phyloP scores from a whole-genome alignment of 78 protist genomes.

The Planoprotostelium fungivorum region DNA sequence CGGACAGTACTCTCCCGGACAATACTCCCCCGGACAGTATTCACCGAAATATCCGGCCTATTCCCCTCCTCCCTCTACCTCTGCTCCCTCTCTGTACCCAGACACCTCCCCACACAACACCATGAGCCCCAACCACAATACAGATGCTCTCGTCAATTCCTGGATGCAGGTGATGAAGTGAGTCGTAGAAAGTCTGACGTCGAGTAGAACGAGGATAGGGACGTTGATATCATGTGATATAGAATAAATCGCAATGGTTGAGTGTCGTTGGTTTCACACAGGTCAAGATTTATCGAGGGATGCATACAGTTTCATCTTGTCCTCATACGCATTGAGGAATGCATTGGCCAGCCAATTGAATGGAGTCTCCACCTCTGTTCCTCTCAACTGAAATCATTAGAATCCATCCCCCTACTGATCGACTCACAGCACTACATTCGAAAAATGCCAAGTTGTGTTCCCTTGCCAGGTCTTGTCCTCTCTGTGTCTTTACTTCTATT shows the following conservation, averaged over 20 bases:
- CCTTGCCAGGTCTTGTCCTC: background rate
- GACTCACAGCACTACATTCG: background rate
- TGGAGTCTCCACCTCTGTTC: background rate
- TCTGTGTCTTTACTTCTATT: background rate
- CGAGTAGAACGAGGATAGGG: too few relatives aligned
- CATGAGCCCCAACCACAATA: too few relatives aligned
- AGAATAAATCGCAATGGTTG: too few relatives aligned
- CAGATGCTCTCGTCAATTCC: too few relatives aligned
- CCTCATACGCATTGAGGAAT: background rate
- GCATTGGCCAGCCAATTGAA: background rate
- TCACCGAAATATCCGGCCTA: background rate
- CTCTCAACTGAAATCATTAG: background rate
- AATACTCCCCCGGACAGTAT: background rate
- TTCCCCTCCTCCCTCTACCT: too few relatives aligned
- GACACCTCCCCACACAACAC: too few relatives aligned
- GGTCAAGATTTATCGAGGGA: background rate
- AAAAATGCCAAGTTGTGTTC: background rate
- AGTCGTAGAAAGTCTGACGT: too few relatives aligned
- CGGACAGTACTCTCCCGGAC: background rate
- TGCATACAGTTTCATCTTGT: background rate
- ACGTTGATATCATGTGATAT: too few relatives aligned
- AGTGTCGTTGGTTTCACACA: too few relatives aligned
- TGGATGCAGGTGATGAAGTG: too few relatives aligned
- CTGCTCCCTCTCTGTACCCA: too few relatives aligned
- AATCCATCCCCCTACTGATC: background rate